Conservation (phyloP, 352 stramenopile genomes). For the Pythium periplocum region DNA sequence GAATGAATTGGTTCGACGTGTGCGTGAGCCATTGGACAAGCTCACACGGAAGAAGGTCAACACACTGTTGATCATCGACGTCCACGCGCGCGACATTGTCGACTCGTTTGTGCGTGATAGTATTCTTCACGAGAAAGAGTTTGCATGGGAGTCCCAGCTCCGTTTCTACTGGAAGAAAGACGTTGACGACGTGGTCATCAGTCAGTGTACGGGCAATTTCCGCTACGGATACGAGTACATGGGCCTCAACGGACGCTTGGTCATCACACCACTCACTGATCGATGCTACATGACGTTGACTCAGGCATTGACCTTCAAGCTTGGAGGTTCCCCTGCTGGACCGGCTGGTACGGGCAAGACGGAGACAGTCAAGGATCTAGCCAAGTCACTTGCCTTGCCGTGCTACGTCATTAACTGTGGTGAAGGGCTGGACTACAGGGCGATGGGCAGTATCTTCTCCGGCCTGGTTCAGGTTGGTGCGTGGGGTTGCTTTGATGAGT, state of each 20-base stretch:
- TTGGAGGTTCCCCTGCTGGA: slow-evolving; percentile 86
- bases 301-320: slow-evolving; percentile 90
- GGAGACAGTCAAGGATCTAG: slow-evolving; percentile 92
- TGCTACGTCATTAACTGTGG: slow-evolving; percentile 92
- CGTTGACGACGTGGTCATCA: slow-evolving; percentile 86
- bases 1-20: slow-evolving; percentile 87
- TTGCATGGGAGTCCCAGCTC: slow-evolving; percentile 87
- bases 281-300: slow-evolving; percentile 94
- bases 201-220: slow-evolving; percentile 90
- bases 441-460: slow-evolving; percentile 88
- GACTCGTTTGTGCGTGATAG: slow-evolving; percentile 87
- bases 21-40: slow-evolving; percentile 83
- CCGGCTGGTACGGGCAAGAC: slow-evolving; percentile 91
- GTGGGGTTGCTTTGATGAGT: slow-evolving; percentile 87
- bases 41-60: slow-evolving; percentile 92
- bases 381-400: slow-evolving; percentile 88
- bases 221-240: slow-evolving; percentile 94
- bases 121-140: slow-evolving; percentile 88
- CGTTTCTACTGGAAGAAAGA: slow-evolving; percentile 91
- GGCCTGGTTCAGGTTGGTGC: slow-evolving; percentile 85
- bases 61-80: slow-evolving; percentile 88
- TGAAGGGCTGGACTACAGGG: slow-evolving; percentile 91
- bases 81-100: slow-evolving; percentile 88
- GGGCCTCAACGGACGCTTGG: slow-evolving; percentile 87
- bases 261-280: slow-evolving; percentile 92